These are phyloP conservation scores for Triticum urartu DNA, from an alignment of 176 grass and related monocot species.

Conservation along the genomic window DNA sequence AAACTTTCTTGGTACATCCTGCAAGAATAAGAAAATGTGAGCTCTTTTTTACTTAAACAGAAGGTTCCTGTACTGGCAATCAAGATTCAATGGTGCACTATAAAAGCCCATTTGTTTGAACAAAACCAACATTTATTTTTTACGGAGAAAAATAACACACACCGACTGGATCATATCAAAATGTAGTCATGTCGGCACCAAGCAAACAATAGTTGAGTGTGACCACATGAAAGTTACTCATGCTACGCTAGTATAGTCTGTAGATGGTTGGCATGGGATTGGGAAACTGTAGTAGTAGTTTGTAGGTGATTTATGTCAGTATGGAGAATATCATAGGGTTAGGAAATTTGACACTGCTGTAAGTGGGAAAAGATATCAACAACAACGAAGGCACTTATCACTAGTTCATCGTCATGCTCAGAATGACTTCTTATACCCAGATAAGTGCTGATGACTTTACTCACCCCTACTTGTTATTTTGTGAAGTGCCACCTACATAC, in stretches of 20 bases:
- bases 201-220: not conserved
- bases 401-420: too few relatives aligned
- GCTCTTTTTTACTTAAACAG: not conserved
- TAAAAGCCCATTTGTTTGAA: not conserved
- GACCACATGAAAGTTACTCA: not conserved
- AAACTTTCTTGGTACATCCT: conserved; percentile 27
- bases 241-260: too few relatives aligned
- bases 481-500: too few relatives aligned
- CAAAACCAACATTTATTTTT: not conserved
- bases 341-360: not conserved
- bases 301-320: not conserved
- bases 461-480: too few relatives aligned
- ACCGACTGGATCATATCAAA: not conserved
- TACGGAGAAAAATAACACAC: not conserved
- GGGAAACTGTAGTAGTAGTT: not conserved
- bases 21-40: not conserved
- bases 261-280: too few relatives aligned
- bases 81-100: not conserved
- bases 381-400: too few relatives aligned
- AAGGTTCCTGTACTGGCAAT: too few relatives aligned
- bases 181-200: not conserved
- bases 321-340: not conserved
- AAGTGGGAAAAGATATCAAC: not conserved
- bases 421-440: too few relatives aligned
- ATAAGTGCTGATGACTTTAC: too few relatives aligned